These are phyloP conservation scores for Penicillium ochrochloron DNA, from an alignment of 495 filamentous ascomycete genomes.

Conservation along the genomic window DNA sequence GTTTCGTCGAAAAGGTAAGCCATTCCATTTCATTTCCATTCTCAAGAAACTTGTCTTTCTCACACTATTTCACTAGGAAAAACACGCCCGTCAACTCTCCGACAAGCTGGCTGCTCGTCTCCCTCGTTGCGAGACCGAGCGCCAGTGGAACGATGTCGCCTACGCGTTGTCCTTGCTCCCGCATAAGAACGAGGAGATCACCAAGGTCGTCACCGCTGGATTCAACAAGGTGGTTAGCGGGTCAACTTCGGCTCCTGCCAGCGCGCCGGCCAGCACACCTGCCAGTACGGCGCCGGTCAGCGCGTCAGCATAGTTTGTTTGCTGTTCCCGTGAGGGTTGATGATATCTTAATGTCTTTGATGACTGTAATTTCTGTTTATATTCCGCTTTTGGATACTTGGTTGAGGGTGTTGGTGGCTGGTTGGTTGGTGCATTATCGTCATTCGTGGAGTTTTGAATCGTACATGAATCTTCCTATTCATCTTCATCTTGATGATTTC, in stretches of 20 bases:
- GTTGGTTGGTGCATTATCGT: constrained; percentile 1
- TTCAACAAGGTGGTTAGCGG: constrained; percentile 76
- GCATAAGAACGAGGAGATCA: constrained; percentile 98
- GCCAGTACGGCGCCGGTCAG: constrained; percentile 9
- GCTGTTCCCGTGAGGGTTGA: not conserved
- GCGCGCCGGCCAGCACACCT: constrained; percentile 1
- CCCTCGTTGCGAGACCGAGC: constrained; percentile 83
- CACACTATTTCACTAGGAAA: constrained; percentile 65
- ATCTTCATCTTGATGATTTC: not conserved
- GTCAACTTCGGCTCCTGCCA: constrained; percentile 26
- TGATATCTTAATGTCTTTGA: constrained; percentile 26
- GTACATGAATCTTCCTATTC: constrained; percentile 2
- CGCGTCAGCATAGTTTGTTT: constrained; percentile 50
- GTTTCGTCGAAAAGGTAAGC: constrained; percentile 94
- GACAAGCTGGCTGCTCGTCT: constrained; percentile 91
- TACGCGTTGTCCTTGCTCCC: constrained; percentile 87
- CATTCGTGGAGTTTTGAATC: constrained; percentile 9
- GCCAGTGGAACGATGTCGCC: constrained; percentile 96
- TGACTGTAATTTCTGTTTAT: constrained; percentile 22
- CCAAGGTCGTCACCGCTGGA: constrained; percentile 78
- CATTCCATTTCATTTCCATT: constrained; percentile 3
- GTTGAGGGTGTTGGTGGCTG: constrained; percentile 16
- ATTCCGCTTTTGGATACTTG: constrained; percentile 3
- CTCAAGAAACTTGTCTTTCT: constrained; percentile 16
- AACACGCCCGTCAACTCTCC: constrained; percentile 94